phyloP scores from a whole-genome alignment of 1,284 basidiomycete genomes.

The Athelia psychrophila region DNA sequence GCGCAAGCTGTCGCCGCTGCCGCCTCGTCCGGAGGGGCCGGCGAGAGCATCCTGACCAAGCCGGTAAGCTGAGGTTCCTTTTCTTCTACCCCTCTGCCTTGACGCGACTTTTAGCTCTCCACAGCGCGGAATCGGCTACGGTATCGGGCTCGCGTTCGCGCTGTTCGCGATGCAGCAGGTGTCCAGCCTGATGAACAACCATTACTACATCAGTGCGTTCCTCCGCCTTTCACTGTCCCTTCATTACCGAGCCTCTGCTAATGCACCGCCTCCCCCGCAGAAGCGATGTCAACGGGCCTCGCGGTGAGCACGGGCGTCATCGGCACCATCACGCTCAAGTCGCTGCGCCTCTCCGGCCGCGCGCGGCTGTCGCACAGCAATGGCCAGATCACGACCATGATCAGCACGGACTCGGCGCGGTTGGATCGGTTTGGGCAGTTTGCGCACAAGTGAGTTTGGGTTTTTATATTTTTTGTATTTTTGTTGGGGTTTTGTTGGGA shows the following conservation, averaged over 20 bases:
- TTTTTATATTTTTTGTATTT: neutral
- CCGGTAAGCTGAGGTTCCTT: no score
- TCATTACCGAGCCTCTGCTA: neutral
- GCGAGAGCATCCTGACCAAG: no score
- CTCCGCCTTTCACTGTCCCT: neutral
- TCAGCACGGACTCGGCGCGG: slow-evolving; percentile 41
- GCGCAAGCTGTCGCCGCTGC: slow-evolving; percentile 13
- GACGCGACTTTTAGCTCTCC: no score
- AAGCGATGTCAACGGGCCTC: slow-evolving; percentile 32
- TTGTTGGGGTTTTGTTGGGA: slow-evolving; percentile 3
- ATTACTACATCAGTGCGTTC: neutral
- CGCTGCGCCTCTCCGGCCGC: slow-evolving; percentile 51
- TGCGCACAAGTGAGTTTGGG: slow-evolving; percentile 33
- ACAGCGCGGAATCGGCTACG: slow-evolving; percentile 41
- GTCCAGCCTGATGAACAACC: neutral
- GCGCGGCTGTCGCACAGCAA: slow-evolving; percentile 43
- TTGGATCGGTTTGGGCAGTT: slow-evolving; percentile 32
- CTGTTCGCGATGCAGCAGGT: slow-evolving; percentile 48
- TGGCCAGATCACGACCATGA: slow-evolving; percentile 52
- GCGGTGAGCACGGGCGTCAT: slow-evolving; percentile 39
- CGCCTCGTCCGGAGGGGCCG: no score
- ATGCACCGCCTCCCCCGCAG: neutral
- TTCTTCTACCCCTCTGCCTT: no score
- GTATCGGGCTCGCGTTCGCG: slow-evolving; percentile 46
- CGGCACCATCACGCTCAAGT: slow-evolving; percentile 53